Conservation (phyloP, 495 filamentous ascomycete species). For the Alectoria sarmentosa region DNA sequence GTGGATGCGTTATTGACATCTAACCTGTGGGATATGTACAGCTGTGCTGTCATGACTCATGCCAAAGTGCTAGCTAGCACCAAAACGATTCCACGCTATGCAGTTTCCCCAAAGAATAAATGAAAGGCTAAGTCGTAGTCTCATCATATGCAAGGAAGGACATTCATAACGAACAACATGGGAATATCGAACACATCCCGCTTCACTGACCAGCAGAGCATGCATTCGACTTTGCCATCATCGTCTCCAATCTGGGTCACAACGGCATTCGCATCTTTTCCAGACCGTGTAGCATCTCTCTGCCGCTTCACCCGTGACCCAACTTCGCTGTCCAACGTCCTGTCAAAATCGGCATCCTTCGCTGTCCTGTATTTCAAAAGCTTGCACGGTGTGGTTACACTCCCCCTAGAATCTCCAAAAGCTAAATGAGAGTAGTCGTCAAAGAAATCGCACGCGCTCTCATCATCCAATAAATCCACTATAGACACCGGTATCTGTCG, state of each 20-base stretch:
- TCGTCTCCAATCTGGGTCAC: constrained; percentile 55
- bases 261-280: constrained; percentile 58
- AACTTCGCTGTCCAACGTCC: constrained; percentile 35
- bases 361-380: constrained; percentile 79
- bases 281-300: not conserved
- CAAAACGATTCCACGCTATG: not conserved
- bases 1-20: not conserved
- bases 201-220: constrained; percentile 93
- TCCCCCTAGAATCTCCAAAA: constrained; percentile 80
- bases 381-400: constrained; percentile 74
- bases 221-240: constrained; percentile 90
- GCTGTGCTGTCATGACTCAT: not conserved
- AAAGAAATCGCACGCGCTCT: constrained; percentile 89
- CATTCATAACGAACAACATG: constrained; percentile 96
- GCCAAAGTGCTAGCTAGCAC: not conserved
- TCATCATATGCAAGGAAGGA: constrained; percentile 28
- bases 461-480: constrained; percentile 87
- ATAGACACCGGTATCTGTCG: constrained; percentile 73
- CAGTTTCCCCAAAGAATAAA: not conserved
- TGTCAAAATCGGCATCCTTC: constrained; percentile 17
- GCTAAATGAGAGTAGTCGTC: constrained; percentile 90
- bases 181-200: constrained; percentile 97
- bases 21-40: not conserved
- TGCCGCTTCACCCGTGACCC: constrained; percentile 28
- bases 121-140: not conserved